Percentiles rank a stretch among this genome's conserved stretches.
These are phyloP conservation scores for Kazachstania kunashirensis DNA, from an alignment of 805 yeast genomes.

Conservation along the genomic window DNA sequence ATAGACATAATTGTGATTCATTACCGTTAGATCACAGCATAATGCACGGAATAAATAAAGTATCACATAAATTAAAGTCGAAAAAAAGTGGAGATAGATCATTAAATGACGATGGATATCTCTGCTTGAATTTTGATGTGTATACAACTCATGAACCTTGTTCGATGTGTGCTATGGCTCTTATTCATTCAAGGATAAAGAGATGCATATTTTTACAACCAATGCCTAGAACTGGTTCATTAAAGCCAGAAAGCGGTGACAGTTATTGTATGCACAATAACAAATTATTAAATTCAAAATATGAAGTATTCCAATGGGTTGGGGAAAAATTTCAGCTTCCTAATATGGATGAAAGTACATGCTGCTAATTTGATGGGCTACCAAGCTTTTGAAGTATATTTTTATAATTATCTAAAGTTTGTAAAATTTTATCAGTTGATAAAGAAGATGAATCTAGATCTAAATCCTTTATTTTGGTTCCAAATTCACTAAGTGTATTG, in stretches of 20 bases:
- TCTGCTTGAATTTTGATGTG: conserved; percentile 69
- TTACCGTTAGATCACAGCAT: conserved; percentile 65
- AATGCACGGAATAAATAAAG: conserved; percentile 56
- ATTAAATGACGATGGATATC: conserved; percentile 34
- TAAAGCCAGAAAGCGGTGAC: conserved; percentile 48
- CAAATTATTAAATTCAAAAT: conserved; percentile 75
- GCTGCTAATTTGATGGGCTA: conserved; percentile 12
- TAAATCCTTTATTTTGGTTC: background rate
- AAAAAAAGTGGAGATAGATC: conserved; percentile 28
- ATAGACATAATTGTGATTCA: conserved; percentile 23
- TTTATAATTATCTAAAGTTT: conserved; percentile 1
- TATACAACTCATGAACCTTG: conserved; percentile 95
- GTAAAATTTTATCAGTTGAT: background rate
- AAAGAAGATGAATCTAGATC: too few relatives aligned
- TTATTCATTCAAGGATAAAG: conserved; percentile 78
- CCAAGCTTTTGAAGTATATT: background rate
- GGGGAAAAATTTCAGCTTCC: conserved; percentile 29
- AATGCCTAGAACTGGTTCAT: conserved; percentile 43
- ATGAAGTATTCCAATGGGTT: conserved; percentile 70
- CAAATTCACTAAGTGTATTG: conserved; percentile 4
- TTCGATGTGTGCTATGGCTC: conserved; percentile 93
- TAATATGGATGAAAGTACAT: conserved; percentile 18
- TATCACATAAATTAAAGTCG: conserved; percentile 37
- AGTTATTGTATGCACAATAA: conserved; percentile 69
- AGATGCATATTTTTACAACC: conserved; percentile 52